Evolutionary conservation across 2,329 filamentous ascomycete species (phyloP), one percentile per base, ranked within the genome.

Genomic region (Aspergillus caelatus): DNA sequence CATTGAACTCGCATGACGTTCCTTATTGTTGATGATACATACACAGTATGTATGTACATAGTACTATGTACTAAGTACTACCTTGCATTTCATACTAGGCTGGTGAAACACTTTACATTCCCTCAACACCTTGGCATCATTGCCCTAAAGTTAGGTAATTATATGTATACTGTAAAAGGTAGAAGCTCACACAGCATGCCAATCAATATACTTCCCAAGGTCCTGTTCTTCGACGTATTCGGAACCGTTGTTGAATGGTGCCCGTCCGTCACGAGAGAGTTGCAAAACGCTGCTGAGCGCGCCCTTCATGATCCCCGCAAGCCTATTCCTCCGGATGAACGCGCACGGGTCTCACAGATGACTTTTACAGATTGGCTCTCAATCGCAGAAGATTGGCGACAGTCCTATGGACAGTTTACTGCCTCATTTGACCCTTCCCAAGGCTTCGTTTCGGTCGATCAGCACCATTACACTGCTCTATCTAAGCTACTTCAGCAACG

Each of bases 161-260:
- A 48, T 19, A 9, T 41, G 16, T 41, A 41, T 19, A 7, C 39
- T 41, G 45, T 26, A 26, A 26, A 14, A 10, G n/a, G 45, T 14
- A 21, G 14, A 28, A 48, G 23, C 7, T 16, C 21, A 34, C 3
- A 32, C 16, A 19, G 43, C 23, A 75, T 75, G 74, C 61, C 69
- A n/a, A 63, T 68, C 30, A 56, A 30, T 21, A 59, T 66, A n/a
- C 68, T 62, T 34, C 71, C 68, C 23, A 60, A 66, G 53, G 71
- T 69, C 11, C 57, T 78, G 21, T 73, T 78, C 62, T 78, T 78
- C 62, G 75, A 78, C 55, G 67, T 72, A 21, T 78, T 78, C 57
- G 76, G 76, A 30, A 95, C 92, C 1, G 87, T 89, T 66, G 91
- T 95, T 53, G 85, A 94, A 80, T 94, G 91, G 91, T 89, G 91